Evolutionary conservation across 2,329 filamentous ascomycete genomes (phyloP).

Genomic region (Exutisphaerella laricina): DNA sequence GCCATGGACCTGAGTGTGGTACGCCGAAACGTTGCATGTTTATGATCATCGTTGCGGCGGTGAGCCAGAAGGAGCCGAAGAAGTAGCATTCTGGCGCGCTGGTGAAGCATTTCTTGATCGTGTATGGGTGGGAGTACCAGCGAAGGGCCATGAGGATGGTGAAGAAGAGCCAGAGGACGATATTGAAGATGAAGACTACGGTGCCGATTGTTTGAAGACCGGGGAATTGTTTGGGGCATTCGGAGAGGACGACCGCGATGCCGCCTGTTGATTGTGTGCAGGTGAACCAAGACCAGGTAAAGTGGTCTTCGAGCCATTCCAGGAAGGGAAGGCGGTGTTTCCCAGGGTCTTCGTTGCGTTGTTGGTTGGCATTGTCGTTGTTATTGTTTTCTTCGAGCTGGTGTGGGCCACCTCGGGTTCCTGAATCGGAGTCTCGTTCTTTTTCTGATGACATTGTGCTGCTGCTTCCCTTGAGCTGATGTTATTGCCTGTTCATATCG

Average conservation of each 20-base stretch:
- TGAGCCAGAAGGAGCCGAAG: constrained; percentile 66
- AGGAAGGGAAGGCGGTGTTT: constrained; percentile 13
- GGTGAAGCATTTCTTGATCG: constrained; percentile 52
- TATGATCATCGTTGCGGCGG: constrained; percentile 61
- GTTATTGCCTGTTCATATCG: background rate
- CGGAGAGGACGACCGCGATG: constrained; percentile 58
- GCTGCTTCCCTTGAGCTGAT: background rate
- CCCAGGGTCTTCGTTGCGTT: background rate
- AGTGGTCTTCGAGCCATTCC: constrained; percentile 14
- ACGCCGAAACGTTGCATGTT: constrained; percentile 62
- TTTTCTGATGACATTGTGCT: background rate
- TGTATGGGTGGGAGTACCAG: constrained; percentile 55
- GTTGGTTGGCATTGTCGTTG: background rate
- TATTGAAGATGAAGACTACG: constrained; percentile 62
- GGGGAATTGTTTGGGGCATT: constrained; percentile 58
- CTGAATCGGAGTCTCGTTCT: background rate
- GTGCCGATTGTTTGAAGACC: constrained; percentile 60
- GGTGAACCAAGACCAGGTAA: constrained; percentile 56
- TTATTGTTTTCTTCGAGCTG: background rate
- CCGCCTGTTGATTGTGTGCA: constrained; percentile 70
- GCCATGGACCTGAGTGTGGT: constrained; percentile 48
- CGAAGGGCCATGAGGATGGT: constrained; percentile 52
- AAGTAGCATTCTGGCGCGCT: constrained; percentile 65
- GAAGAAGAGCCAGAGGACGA: constrained; percentile 58
- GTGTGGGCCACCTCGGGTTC: background rate